Percentiles rank a stretch among this genome's conserved stretches.
These are phyloP conservation scores for Pecoramyces ruminantium DNA, from an alignment of 192 early-diverging fungal species.

Conservation along the genomic window DNA sequence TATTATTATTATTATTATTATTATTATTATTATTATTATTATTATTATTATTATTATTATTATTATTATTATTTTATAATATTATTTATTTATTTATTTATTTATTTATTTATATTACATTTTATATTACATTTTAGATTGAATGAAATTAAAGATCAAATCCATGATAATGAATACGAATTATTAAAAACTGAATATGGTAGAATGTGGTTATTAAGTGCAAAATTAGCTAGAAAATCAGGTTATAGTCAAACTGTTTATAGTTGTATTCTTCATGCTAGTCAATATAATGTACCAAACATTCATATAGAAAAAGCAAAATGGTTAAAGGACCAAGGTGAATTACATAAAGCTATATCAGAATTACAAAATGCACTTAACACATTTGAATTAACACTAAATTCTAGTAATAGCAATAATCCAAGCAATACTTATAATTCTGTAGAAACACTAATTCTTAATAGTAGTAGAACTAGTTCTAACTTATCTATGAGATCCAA, in stretches of 20 bases:
- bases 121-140: no score
- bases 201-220: constrained; percentile 45
- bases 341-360: constrained; percentile 31
- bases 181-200: constrained; percentile 15
- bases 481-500: neutral
- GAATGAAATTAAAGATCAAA: neutral
- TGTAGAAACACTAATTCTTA: neutral
- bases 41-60: no score
- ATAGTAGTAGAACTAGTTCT: neutral
- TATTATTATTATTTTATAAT: no score
- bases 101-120: no score
- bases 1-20: no score
- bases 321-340: constrained; percentile 26
- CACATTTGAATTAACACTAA: neutral
- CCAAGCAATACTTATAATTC: neutral
- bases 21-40: no score
- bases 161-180: neutral
- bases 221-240: constrained; percentile 32
- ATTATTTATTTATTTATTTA: no score
- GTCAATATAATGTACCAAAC: constrained; percentile 11
- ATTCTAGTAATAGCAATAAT: neutral
- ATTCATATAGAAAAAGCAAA: constrained; percentile 39
- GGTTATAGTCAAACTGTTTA: constrained; percentile 36
- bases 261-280: constrained; percentile 35
- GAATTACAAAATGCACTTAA: constrained; percentile 19